Conservation (phyloP, 352 stramenopile genomes). For the Aphanomyces astaci region DNA sequence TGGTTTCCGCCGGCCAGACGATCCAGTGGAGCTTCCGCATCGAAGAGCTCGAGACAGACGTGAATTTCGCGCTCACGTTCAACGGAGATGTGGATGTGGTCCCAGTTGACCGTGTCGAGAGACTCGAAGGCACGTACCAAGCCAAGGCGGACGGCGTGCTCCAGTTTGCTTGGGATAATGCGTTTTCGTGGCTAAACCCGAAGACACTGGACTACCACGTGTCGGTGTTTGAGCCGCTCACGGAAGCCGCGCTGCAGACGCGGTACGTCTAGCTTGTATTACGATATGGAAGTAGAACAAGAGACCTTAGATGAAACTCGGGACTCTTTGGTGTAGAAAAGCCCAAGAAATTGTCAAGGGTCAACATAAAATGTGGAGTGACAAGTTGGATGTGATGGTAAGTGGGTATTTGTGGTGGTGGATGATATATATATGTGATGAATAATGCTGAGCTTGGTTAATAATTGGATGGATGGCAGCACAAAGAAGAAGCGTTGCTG, state of each 20-base stretch:
- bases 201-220: constrained; percentile 83
- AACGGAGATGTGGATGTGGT: constrained; percentile 28
- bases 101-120: constrained; percentile 40
- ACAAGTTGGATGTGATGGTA: not conserved
- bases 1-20: constrained; percentile 50
- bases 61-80: constrained; percentile 42
- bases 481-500: constrained; percentile 6
- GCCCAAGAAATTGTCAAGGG: not conserved
- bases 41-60: constrained; percentile 57
- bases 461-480: no score
- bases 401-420: no score
- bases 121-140: constrained; percentile 41
- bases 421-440: no score
- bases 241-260: not conserved
- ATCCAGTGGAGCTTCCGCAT: constrained; percentile 76
- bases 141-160: constrained; percentile 40
- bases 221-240: constrained; percentile 51
- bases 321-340: constrained; percentile 12
- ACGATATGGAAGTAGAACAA: no score
- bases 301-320: no score
- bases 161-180: constrained; percentile 72
- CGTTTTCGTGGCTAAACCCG: constrained; percentile 77
- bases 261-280: not conserved
- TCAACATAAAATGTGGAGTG: not conserved
- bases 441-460: no score